phyloP scores from a whole-genome alignment of 441 rosid species.

The Corymbia calophylla region DNA sequence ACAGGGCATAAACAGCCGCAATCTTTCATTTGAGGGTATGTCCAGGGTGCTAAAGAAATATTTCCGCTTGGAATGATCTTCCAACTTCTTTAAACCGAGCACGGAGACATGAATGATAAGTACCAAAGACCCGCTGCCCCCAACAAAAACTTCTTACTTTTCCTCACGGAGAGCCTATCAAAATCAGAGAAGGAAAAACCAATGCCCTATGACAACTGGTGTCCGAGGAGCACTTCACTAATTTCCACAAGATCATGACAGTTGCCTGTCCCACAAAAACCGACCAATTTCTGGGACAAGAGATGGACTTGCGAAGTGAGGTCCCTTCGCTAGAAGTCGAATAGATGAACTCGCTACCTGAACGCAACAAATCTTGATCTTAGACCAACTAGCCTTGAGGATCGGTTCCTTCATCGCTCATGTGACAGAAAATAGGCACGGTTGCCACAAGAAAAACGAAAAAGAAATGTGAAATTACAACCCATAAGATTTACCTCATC shows the following conservation, averaged over 20 bases:
- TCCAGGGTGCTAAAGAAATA: background rate
- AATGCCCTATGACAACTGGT: background rate
- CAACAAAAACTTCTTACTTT: background rate
- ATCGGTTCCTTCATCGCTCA: background rate
- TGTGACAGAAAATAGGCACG: background rate
- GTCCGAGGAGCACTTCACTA: background rate
- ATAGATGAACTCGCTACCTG: background rate
- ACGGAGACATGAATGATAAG: background rate
- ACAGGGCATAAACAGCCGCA: background rate
- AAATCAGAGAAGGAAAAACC: background rate
- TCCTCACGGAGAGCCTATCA: background rate
- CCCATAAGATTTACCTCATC: background rate
- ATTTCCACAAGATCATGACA: background rate
- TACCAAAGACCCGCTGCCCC: background rate
- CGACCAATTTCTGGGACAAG: background rate
- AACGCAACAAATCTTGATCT: background rate
- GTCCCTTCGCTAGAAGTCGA: background rate
- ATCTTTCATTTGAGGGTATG: background rate
- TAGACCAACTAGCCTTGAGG: background rate
- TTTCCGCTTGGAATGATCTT: background rate
- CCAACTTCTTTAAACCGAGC: background rate
- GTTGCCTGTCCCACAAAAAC: background rate
- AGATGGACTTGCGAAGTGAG: background rate
- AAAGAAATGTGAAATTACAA: background rate
- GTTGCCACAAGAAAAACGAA: background rate